Evolutionary conservation across 2,329 filamentous ascomycete species (phyloP).

Genomic region (Phialocephala subalpina): DNA sequence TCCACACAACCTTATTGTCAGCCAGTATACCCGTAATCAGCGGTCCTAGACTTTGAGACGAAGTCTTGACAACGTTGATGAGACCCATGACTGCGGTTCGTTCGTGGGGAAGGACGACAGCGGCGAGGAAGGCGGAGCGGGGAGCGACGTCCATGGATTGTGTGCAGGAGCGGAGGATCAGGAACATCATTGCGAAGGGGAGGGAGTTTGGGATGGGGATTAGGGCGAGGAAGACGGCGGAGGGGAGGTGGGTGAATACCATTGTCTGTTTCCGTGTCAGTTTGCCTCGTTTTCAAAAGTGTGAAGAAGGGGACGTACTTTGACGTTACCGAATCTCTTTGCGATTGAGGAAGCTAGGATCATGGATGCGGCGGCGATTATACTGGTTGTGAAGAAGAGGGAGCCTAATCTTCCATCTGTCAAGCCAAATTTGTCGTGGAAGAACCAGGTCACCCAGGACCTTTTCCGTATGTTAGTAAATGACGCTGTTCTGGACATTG

Average conservation of each 20-base stretch:
- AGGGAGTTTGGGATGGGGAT: constrained; percentile 65
- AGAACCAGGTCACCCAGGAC: constrained; percentile 66
- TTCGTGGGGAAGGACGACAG: constrained; percentile 68
- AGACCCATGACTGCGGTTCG: constrained; percentile 77
- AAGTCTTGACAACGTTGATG: constrained; percentile 74
- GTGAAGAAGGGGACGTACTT: constrained; percentile 56
- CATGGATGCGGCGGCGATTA: constrained; percentile 60
- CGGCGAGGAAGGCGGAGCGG: constrained; percentile 72
- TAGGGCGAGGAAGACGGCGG: constrained; percentile 63
- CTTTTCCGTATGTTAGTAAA: constrained; percentile 53
- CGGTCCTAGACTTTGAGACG: constrained; percentile 67
- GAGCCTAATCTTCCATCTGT: constrained; percentile 59
- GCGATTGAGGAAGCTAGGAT: constrained; percentile 62
- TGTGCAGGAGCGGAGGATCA: constrained; percentile 67
- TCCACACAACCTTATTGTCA: constrained; percentile 62
- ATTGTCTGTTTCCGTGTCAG: constrained; percentile 60
- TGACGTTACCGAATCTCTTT: constrained; percentile 67
- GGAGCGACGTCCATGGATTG: constrained; percentile 77
- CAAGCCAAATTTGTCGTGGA: constrained; percentile 56
- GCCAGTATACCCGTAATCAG: constrained; percentile 71
- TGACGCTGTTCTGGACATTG: background rate
- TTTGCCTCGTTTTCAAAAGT: constrained; percentile 45
- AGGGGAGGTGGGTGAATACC: constrained; percentile 79
- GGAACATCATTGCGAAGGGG: constrained; percentile 62
- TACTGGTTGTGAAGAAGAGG: constrained; percentile 61